Evolutionary conservation across 257 asterid species (phyloP), one percentile per base, ranked within the genome.

Genomic region (Solanum chiquidenum): DNA sequence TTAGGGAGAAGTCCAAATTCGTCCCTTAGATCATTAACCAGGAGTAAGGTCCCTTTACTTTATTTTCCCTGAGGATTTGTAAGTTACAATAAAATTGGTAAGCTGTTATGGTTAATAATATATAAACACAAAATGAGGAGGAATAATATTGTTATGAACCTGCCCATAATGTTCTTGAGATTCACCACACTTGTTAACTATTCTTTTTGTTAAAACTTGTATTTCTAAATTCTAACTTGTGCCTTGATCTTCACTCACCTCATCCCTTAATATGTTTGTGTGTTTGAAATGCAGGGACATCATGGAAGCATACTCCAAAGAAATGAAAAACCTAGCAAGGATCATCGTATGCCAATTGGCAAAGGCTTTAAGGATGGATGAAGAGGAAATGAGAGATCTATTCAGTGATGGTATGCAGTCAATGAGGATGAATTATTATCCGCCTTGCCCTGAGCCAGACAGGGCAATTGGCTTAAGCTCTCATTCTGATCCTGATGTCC

Each of bases 391-490:
- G 69, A 42, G 27, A 52, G 91, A 66, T 33, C 76, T 89, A 3
- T 91, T 93, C 77, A 25, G 40, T 4, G 91, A 91, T 23, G 95
- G 96, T 29, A 88, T 91, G 60, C 96, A 93, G 73, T 66, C 91
- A 16, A 91, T 91, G 89, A 74, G 94, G 27, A 90, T 93, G 93
- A 92, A 92, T 80, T 91, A 90, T 87, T 92, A 92, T 91, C 94
- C 95, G 18, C 93, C 93, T 14, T 93, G 95, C 80, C 96, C 96
- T 4, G 89, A 93, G 89, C 94, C 96, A 12, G 90, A 92, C 23
- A 49, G 5, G 18, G 90, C 91, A 13, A 89, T 90, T n/a, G 96
- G 95, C 52, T 87, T 93, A 49, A 88, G 84, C 27, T 89, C 96
- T 58, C 95, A 93, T 86, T 92, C 96, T 1, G 96, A 93, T 64